Conservation (phyloP, 768 basidiomycete genomes). For the Boletus barrowsii region DNA sequence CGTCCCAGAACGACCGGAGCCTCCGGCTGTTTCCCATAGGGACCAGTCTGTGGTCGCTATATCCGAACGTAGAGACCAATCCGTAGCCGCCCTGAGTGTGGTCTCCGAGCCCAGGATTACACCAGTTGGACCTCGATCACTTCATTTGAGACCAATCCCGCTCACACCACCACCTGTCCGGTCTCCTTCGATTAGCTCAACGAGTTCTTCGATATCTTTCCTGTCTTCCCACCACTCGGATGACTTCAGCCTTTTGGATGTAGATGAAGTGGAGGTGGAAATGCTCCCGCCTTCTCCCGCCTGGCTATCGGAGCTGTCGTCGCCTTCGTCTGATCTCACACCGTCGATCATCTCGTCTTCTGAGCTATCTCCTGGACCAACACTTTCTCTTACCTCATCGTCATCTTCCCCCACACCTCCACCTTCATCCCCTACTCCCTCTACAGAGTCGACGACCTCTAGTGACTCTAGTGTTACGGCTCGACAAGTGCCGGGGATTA, state of each 20-base stretch:
- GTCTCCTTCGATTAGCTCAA: constrained; percentile 39
- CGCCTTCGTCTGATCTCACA: constrained; percentile 26
- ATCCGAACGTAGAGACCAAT: constrained; percentile 39
- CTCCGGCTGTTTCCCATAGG: constrained; percentile 20
- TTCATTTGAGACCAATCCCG: constrained; percentile 29
- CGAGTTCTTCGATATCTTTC: constrained; percentile 39
- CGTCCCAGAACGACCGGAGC: constrained; percentile 11
- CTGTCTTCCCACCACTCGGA: constrained; percentile 73
- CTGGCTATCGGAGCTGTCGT: constrained; percentile 33
- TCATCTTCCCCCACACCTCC: constrained; percentile 34
- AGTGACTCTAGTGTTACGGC: constrained; percentile 38
- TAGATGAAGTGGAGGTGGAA: constrained; percentile 25
- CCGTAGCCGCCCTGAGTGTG: constrained; percentile 44
- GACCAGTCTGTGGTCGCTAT: constrained; percentile 48
- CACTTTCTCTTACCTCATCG: constrained; percentile 39
- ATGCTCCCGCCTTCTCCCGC: constrained; percentile 34
- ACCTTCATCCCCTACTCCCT: constrained; percentile 37
- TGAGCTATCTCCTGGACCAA: constrained; percentile 34
- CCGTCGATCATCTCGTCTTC: constrained; percentile 34
- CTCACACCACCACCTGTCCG: constrained; percentile 44
- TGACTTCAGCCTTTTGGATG: constrained; percentile 48
- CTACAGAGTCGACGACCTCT: constrained; percentile 27
- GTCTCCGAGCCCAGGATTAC: constrained; percentile 32
- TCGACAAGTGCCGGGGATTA: constrained; percentile 32
- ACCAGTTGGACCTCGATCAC: constrained; percentile 26